These are phyloP conservation scores for Schizophyllum amplum DNA, from an alignment of 1,284 basidiomycete genomes.

Conservation along the genomic window DNA sequence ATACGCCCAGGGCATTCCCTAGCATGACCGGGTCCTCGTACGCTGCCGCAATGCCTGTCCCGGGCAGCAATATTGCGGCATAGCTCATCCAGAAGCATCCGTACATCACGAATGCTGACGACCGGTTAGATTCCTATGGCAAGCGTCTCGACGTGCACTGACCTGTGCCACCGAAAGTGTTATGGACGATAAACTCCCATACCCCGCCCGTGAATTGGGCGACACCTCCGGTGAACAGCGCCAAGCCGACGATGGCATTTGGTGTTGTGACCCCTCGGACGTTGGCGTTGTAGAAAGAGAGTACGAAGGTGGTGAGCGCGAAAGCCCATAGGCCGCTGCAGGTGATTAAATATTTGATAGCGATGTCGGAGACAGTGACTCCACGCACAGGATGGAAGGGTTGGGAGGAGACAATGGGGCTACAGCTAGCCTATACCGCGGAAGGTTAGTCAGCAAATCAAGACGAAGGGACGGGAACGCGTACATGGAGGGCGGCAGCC, in stretches of 20 bases:
- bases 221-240: slow-evolving; percentile 20
- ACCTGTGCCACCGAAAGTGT: slow-evolving; percentile 11
- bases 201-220: slow-evolving; percentile 10
- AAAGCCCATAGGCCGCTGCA: slow-evolving; percentile 26
- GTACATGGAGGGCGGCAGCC: not conserved
- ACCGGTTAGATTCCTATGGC: not conserved
- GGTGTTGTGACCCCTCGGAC: slow-evolving; percentile 37
- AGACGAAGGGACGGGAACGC: not conserved
- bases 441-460: not conserved
- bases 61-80: slow-evolving; percentile 42
- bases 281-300: slow-evolving; percentile 50
- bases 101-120: slow-evolving; percentile 57
- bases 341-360: not conserved
- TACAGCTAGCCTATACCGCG: not conserved
- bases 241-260: slow-evolving; percentile 73
- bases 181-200: slow-evolving; percentile 11
- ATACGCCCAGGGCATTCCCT: slow-evolving; percentile 41
- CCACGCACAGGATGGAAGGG: not conserved
- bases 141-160: not conserved
- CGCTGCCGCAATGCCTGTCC: slow-evolving; percentile 37
- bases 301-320: slow-evolving; percentile 55
- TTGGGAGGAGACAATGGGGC: not conserved
- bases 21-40: slow-evolving; percentile 34
- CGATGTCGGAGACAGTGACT: not conserved
- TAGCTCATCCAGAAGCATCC: slow-evolving; percentile 67